Percentiles rank a stretch among this genome's conserved stretches.
Conservation (phyloP, 1,139 yeast species). For the Yamadazyma blattariae region DNA sequence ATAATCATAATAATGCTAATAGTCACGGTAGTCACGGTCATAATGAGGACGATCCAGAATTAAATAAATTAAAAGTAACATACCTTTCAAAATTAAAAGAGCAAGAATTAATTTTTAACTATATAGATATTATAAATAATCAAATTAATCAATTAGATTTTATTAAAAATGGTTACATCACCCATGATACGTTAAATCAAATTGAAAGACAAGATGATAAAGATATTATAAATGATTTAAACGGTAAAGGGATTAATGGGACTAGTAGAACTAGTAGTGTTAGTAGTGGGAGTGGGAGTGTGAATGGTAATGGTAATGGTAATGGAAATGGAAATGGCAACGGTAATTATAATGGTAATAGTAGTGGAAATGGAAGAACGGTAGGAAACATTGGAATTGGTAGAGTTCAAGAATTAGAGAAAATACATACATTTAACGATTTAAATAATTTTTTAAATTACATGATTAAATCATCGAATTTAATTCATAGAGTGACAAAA, state of each 20-base stretch:
- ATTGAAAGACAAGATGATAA: conserved; percentile 5
- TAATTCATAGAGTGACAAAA: conserved; percentile 42
- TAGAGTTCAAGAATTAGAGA: conserved; percentile 34
- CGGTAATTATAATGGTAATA: conserved; percentile 3
- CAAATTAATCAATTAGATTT: conserved; percentile 46
- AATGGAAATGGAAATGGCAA: background rate
- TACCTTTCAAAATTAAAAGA: conserved; percentile 42
- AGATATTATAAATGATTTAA: too few relatives aligned
- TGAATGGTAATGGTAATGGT: background rate
- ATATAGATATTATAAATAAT: conserved; percentile 42
- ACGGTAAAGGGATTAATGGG: background rate
- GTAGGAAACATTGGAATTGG: conserved; percentile 3
- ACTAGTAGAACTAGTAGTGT: background rate
- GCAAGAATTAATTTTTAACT: conserved; percentile 44
- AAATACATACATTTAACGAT: conserved; percentile 41
- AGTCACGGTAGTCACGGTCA: background rate
- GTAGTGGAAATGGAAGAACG: background rate
- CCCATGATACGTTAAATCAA: conserved; percentile 40
- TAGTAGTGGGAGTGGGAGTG: conserved; percentile 6
- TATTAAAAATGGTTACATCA: conserved; percentile 47
- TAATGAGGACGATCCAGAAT: conserved; percentile 16
- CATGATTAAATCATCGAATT: conserved; percentile 35
- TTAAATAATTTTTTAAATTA: conserved; percentile 43
- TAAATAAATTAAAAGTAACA: conserved; percentile 26
- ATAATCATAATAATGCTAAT: background rate